A percentile compares a stretch with the other conserved stretches of the same genome.
These are phyloP conservation scores for Botrytis hyacinthi DNA, from an alignment of 2,329 filamentous ascomycete species.

Conservation along the genomic window DNA sequence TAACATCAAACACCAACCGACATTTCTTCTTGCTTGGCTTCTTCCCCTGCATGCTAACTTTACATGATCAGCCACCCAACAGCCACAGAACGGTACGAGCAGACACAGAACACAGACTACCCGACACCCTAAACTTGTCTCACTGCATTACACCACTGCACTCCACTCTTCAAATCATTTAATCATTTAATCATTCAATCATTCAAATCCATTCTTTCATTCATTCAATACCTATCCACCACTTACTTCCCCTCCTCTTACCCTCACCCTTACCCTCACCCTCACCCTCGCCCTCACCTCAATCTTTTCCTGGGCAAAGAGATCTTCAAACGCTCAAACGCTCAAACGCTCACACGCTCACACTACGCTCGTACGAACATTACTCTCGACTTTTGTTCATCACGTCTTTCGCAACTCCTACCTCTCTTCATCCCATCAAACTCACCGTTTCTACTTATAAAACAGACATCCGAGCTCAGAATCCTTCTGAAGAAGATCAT, in stretches of 20 bases:
- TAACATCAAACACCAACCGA: not conserved
- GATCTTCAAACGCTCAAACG: not conserved
- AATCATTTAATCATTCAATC: not conserved
- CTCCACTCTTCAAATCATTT: not conserved
- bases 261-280: too few species aligned
- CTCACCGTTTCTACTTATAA: not conserved
- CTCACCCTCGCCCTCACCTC: not conserved
- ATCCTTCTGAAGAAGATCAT: not conserved
- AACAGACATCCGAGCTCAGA: not conserved
- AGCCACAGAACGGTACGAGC: conserved; percentile 4
- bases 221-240: not conserved
- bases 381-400: not conserved
- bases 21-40: not conserved
- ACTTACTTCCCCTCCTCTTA: not conserved
- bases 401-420: not conserved
- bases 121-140: conserved; percentile 9
- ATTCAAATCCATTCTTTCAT: not conserved
- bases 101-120: not conserved
- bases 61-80: conserved; percentile 3
- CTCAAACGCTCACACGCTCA: not conserved
- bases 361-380: not conserved
- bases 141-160: not conserved
- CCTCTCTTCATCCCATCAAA: not conserved
- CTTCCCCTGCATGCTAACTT: not conserved
- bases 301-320: not conserved